Evolutionary conservation across 139 green algal species (phyloP), one percentile per base, ranked within the genome.

Genomic region (Asterochloris erici): DNA sequence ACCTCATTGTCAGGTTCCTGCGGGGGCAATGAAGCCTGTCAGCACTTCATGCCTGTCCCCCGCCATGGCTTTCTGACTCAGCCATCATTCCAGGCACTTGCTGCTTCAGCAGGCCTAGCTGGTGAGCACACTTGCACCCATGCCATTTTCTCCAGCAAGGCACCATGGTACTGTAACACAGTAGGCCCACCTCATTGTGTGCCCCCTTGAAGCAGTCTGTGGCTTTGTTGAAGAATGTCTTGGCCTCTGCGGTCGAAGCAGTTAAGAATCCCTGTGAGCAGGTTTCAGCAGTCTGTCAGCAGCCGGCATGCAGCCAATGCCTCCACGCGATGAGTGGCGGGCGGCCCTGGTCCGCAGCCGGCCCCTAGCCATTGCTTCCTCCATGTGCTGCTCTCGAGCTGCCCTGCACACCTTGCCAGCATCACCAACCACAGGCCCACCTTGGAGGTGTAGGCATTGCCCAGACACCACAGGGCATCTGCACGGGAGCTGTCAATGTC

Each of bases 381-480:
- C 66, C 66, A 71, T 71, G 9, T 71, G 19, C 66, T 13, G 66
- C 17, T 21, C 66, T 23, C 10, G 66, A 69, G 66, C 71, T 54
- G 38, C 71, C 23, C 71, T 38, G 24, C 14, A 77, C 71, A 77
- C 2, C 23, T 11, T 77, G 9, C 10, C 71, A 77, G n/a, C 21
- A 28, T 14, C 12, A 38, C 26, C 16, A 10, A 62, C n/a, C 11
- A 70, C 11, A 14, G 69, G n/a, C 68, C 68, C 27, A 79, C 89
- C 78, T 92, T 85, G 26, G 83, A 88, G 12, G 96, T 99, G 90
- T 96, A 97, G 11, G 96, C 96, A 83, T 99, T 99, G 24, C 96
- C 96, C 38, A 99, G 86, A 87, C 96, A 99, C 96, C 96, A 99
- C 63, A 97, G 88, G 14, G 96, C 92, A 81, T 99, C 95, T 76